Conservation (phyloP, 2,329 filamentous ascomycete genomes). For the Monosporascus sp. region DNA sequence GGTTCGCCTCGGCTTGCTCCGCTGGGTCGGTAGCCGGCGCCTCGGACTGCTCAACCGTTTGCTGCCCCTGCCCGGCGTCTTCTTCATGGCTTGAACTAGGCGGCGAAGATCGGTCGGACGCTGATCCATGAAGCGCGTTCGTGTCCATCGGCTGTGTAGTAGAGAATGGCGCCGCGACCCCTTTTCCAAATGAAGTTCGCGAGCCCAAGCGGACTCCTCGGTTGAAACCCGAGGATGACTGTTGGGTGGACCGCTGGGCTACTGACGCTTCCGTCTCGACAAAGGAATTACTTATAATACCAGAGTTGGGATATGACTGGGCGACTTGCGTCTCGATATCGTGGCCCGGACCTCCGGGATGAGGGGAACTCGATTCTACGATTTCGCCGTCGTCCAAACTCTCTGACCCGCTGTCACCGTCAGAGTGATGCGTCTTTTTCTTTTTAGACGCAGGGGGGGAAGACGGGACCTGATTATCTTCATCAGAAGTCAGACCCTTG, state of each 20-base stretch:
- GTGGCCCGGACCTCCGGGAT: neutral
- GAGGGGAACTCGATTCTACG: conserved; percentile 18
- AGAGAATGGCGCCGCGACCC: conserved; percentile 8
- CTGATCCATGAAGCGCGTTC: neutral
- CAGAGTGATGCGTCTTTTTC: conserved; percentile 10
- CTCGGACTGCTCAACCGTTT: neutral
- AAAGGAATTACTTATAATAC: neutral
- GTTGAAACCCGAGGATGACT: conserved; percentile 13
- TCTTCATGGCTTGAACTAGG: conserved; percentile 1
- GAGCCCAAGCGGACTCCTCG: conserved; percentile 16
- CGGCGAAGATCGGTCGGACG: neutral
- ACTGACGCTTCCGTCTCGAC: conserved; percentile 3
- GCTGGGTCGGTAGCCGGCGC: neutral
- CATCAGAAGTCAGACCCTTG: conserved; percentile 23
- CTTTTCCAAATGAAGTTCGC: conserved; percentile 17
- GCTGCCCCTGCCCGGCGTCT: neutral
- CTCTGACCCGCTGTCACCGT: conserved; percentile 13
- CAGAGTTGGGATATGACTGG: neutral
- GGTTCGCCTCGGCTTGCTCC: conserved; percentile 7
- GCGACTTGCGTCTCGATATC: neutral
- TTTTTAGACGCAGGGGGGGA: conserved; percentile 16
- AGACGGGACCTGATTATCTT: conserved; percentile 4
- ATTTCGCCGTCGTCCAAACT: conserved; percentile 29
- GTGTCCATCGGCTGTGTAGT: neutral
- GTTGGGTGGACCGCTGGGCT: conserved; percentile 4